Evolutionary conservation across 2,329 filamentous ascomycete genomes (phyloP).

Genomic region (Proliferodiscus dingleyae): DNA sequence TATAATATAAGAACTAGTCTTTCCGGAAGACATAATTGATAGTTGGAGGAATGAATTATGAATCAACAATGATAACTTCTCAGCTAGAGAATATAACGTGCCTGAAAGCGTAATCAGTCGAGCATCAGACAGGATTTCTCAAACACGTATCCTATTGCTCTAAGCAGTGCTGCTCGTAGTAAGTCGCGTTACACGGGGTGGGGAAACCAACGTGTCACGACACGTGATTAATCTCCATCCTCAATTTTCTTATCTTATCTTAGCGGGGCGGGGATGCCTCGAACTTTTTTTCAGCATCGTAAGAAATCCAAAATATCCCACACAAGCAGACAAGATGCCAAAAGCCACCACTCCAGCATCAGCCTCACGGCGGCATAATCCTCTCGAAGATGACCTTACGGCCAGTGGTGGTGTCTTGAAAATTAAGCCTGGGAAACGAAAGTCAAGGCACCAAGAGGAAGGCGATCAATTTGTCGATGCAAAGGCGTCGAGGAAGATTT

Average conservation of each 20-base stretch:
- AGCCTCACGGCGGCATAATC: slow-evolving; percentile 71
- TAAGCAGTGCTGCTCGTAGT: no score
- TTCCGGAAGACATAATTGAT: background rate
- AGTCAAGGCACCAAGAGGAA: slow-evolving; percentile 54
- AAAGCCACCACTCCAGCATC: slow-evolving; percentile 62
- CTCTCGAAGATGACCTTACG: slow-evolving; percentile 81
- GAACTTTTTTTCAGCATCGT: slow-evolving; percentile 8
- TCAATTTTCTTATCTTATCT: slow-evolving; percentile 4
- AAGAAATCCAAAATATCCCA: background rate
- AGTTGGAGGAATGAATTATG: no score
- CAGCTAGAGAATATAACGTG: no score
- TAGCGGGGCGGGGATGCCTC: slow-evolving; percentile 7
- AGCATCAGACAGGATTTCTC: no score
- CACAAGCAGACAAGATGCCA: slow-evolving; percentile 55
- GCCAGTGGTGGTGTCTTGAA: slow-evolving; percentile 63
- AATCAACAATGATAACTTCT: no score
- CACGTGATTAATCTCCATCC: background rate
- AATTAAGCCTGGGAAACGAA: slow-evolving; percentile 68
- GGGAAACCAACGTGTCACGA: background rate
- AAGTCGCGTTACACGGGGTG: no score
- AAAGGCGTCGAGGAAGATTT: slow-evolving; percentile 80
- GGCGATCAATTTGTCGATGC: slow-evolving; percentile 76
- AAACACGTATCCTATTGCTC: no score
- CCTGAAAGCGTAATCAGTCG: no score
- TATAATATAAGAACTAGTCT: slow-evolving; percentile 35